phyloP scores from a whole-genome alignment of 31 red algal species.

The Bonnemaisonia californica region DNA sequence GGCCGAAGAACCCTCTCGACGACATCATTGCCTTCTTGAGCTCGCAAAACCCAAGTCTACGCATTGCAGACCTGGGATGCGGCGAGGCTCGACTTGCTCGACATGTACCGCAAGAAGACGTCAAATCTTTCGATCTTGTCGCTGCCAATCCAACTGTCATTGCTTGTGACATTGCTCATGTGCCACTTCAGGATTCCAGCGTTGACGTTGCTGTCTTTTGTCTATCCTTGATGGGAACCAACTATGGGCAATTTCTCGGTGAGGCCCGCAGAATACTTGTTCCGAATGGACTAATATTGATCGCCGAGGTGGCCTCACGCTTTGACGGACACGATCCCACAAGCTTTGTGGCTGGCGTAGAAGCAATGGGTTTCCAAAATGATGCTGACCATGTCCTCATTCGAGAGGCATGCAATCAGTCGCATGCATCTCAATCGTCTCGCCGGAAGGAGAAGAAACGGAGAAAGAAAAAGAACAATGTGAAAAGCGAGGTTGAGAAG shows the following conservation, averaged over 20 bases:
- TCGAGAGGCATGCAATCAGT: neutral
- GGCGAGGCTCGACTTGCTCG: constrained; percentile 65
- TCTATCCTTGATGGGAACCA: constrained; percentile 95
- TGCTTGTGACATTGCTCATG: constrained; percentile 82
- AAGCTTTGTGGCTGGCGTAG: constrained; percentile 55
- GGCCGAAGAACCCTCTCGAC: constrained; percentile 90
- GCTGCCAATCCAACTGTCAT: constrained; percentile 63
- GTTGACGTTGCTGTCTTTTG: constrained; percentile 95
- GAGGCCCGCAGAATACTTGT: constrained; percentile 82
- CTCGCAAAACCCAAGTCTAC: neutral
- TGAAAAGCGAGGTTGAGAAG: neutral
- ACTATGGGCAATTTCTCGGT: constrained; percentile 78
- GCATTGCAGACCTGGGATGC: constrained; percentile 87
- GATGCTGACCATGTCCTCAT: constrained; percentile 41
- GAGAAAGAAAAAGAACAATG: neutral
- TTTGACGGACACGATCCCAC: constrained; percentile 58
- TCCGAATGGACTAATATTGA: constrained; percentile 41
- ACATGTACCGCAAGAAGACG: constrained; percentile 23
- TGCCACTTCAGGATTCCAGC: constrained; percentile 43
- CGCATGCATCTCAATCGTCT: neutral
- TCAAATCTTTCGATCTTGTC: constrained; percentile 94
- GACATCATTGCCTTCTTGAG: constrained; percentile 61
- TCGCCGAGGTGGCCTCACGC: constrained; percentile 87
- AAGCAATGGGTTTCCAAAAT: constrained; percentile 51
- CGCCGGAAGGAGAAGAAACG: constrained; percentile 19